Evolutionary conservation across 805 yeast species (phyloP).

Genomic region (Schizosaccharomyces octosporus): DNA sequence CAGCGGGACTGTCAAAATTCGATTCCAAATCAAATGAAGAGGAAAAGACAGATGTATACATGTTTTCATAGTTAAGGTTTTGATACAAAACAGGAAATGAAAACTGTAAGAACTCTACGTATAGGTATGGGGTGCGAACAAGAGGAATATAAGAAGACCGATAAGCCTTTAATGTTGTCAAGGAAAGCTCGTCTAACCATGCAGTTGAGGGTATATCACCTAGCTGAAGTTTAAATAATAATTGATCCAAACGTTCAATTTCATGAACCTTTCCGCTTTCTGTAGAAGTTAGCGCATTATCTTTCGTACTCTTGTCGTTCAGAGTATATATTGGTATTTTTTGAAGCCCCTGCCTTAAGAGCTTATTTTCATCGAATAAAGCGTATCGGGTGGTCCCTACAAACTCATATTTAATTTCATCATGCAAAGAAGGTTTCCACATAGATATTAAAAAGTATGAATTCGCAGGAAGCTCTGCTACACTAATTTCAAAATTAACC

Average conservation of each 20-base stretch:
- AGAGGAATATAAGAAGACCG: slow-evolving; percentile 9
- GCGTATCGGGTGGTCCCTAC: not conserved
- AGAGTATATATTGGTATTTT: not conserved
- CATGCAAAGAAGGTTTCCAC: not conserved
- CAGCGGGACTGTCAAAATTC: slow-evolving; percentile 54
- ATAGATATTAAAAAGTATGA: not conserved
- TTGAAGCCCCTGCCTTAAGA: not conserved
- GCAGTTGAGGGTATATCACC: slow-evolving; percentile 35
- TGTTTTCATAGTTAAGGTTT: not conserved
- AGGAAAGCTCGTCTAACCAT: slow-evolving; percentile 54
- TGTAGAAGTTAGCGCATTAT: not conserved
- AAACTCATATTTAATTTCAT: not conserved
- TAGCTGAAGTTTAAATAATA: slow-evolving; percentile 36
- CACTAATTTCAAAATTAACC: not conserved
- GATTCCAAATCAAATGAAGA: slow-evolving; percentile 40
- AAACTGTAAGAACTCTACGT: slow-evolving; percentile 35
- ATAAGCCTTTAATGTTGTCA: slow-evolving; percentile 26
- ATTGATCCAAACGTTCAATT: slow-evolving; percentile 6
- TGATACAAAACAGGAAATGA: slow-evolving; percentile 38
- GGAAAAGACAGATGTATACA: not conserved
- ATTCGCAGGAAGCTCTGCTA: not conserved
- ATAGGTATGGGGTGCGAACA: slow-evolving; percentile 2
- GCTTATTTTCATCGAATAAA: not conserved
- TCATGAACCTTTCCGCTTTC: not conserved
- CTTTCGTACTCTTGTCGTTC: not conserved